A percentile compares a stretch with the other conserved stretches of the same genome.
Evolutionary conservation across 148 eudicot species (phyloP).

Genomic region (Fallopia convolvulus): DNA sequence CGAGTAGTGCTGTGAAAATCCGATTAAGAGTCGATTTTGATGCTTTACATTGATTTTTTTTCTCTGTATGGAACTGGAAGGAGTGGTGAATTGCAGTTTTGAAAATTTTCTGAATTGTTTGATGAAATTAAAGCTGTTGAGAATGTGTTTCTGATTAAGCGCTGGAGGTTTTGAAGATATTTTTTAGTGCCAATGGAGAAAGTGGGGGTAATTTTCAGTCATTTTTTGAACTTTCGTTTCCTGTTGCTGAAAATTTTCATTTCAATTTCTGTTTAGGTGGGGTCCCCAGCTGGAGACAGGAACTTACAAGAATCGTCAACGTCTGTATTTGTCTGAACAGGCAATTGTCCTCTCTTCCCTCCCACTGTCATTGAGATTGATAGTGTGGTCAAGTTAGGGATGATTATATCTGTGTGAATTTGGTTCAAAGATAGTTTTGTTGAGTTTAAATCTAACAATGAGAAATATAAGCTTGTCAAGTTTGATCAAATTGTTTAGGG

Average conservation of each 20-base stretch:
- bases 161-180: neutral
- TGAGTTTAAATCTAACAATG: neutral
- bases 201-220: neutral
- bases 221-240: neutral
- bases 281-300: conserved; percentile 79
- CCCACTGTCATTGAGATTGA: neutral
- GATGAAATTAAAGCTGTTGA: neutral
- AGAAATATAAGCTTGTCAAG: neutral
- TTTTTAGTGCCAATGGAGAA: neutral
- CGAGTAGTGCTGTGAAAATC: neutral
- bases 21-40: neutral
- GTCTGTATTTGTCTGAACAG: conserved; percentile 93
- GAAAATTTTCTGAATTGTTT: neutral
- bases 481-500: neutral
- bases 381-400: neutral
- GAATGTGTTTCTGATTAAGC: neutral
- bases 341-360: conserved; percentile 21
- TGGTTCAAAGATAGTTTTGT: neutral
- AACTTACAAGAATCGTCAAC: conserved; percentile 63
- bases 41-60: neutral
- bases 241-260: neutral
- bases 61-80: neutral
- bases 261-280: conserved; percentile 47
- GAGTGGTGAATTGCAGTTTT: neutral
- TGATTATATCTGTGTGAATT: neutral